phyloP scores from a whole-genome alignment of 805 yeast genomes.

The Sungouiella thailandica region DNA sequence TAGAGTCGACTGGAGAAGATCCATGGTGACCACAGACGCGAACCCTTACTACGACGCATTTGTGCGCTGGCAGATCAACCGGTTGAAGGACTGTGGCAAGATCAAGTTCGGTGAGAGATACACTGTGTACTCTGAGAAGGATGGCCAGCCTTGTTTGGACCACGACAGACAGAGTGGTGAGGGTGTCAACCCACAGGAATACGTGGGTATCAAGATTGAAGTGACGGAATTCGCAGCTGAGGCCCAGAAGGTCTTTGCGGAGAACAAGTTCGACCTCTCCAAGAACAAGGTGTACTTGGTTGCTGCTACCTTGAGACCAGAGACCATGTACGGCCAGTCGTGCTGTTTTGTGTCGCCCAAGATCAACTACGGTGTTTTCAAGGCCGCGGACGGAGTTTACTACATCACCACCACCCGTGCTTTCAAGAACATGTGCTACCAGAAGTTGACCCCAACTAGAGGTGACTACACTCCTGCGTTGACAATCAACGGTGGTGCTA shows the following conservation, averaged over 20 bases:
- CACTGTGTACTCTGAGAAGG: constrained; percentile 95
- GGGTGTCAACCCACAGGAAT: constrained; percentile 96
- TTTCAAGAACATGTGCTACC: constrained; percentile 95
- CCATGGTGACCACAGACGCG: constrained; percentile 89
- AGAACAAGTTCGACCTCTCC: constrained; percentile 40
- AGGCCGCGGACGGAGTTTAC: constrained; percentile 70
- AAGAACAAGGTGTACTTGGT: constrained; percentile 73
- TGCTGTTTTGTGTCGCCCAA: constrained; percentile 97
- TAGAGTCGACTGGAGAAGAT: constrained; percentile 97
- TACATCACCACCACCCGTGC: constrained; percentile 91
- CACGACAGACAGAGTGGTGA: constrained; percentile 97
- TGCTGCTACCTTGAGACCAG: constrained; percentile 98
- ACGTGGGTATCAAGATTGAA: constrained; percentile 85
- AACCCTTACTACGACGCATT: constrained; percentile 90
- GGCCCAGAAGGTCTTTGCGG: constrained; percentile 51
- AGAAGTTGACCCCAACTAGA: constrained; percentile 84
- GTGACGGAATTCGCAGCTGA: constrained; percentile 53
- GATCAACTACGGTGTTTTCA: constrained; percentile 85
- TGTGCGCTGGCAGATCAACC: constrained; percentile 93
- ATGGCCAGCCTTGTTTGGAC: constrained; percentile 99
- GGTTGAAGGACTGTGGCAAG: constrained; percentile 78
- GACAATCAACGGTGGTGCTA: constrained; percentile 59
- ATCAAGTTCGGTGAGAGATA: constrained; percentile 98
- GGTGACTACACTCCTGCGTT: constrained; percentile 65
- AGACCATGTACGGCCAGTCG: constrained; percentile 98